Conservation (phyloP, 768 basidiomycete genomes). For the Rubroboletus pulcherrimus region DNA sequence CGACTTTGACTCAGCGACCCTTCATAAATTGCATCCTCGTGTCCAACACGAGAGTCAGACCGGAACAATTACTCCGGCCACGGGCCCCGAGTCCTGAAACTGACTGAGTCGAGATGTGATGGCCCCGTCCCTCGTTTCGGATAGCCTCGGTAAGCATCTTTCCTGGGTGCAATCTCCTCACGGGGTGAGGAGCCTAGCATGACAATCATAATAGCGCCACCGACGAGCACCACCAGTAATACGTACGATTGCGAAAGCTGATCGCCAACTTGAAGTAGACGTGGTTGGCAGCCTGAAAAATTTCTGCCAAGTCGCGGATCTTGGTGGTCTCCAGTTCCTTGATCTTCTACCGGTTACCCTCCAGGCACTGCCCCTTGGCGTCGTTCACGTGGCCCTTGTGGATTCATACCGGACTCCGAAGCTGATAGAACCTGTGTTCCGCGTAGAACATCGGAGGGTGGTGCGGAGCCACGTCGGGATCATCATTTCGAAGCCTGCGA, state of each 20-base stretch:
- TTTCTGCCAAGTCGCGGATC: background rate
- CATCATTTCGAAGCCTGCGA: background rate
- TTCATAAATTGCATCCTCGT: background rate
- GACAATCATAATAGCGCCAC: background rate
- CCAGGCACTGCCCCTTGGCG: background rate
- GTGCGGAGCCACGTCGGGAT: background rate
- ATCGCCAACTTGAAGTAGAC: background rate
- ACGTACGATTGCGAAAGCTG: background rate
- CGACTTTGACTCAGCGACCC: no score
- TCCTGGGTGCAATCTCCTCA: background rate
- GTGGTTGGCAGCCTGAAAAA: background rate
- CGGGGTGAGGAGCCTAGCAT: no score
- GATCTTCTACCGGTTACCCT: no score
- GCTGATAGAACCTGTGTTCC: background rate
- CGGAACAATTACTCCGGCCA: background rate
- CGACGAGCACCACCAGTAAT: no score
- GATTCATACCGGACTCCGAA: background rate
- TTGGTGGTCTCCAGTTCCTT: background rate
- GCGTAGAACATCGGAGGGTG: background rate
- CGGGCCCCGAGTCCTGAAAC: no score
- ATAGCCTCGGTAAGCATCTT: background rate
- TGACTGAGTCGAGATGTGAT: background rate
- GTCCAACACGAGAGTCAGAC: background rate
- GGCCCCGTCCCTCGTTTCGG: background rate
- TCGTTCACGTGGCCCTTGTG: background rate